phyloP scores from a whole-genome alignment of 805 yeast species.

The Lachancea sp. region DNA sequence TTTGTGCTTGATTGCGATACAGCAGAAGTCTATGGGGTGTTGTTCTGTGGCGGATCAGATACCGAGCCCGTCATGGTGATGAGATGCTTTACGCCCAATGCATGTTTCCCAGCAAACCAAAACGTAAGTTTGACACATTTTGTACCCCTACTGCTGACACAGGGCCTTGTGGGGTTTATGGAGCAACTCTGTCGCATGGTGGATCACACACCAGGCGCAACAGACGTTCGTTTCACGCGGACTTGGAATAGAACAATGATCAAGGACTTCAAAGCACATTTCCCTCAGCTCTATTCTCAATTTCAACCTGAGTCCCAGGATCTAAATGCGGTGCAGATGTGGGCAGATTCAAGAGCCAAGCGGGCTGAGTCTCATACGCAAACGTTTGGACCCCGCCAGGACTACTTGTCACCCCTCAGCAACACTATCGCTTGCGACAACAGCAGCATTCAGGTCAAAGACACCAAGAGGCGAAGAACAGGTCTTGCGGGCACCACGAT shows the following conservation, averaged over 20 bases:
- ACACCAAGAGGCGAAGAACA: conserved; percentile 5
- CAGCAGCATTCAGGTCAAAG: conserved; percentile 1
- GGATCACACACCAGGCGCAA: neutral
- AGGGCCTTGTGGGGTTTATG: conserved; percentile 21
- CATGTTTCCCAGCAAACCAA: conserved; percentile 23
- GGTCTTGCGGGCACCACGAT: neutral
- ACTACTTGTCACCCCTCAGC: conserved; percentile 4
- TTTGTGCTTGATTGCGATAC: conserved; percentile 20
- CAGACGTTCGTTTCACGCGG: neutral
- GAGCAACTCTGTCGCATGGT: conserved; percentile 8
- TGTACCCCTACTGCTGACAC: conserved; percentile 11
- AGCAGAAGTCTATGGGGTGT: conserved; percentile 21
- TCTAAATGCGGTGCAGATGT: conserved; percentile 1
- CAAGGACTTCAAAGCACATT: conserved; percentile 21
- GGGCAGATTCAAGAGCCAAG: neutral
- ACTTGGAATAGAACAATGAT: conserved; percentile 31
- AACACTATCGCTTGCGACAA: conserved; percentile 9
- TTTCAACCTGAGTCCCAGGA: neutral
- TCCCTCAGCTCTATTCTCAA: conserved; percentile 22
- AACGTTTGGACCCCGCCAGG: conserved; percentile 1
- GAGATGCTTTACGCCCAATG: conserved; percentile 28
- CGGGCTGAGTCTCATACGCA: no score
- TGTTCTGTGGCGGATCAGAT: conserved; percentile 19
- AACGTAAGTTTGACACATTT: conserved; percentile 24
- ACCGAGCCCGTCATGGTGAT: conserved; percentile 17